These are phyloP conservation scores for Neophaeococcomyces aloes DNA, from an alignment of 2,329 filamentous ascomycete species.

Conservation along the genomic window DNA sequence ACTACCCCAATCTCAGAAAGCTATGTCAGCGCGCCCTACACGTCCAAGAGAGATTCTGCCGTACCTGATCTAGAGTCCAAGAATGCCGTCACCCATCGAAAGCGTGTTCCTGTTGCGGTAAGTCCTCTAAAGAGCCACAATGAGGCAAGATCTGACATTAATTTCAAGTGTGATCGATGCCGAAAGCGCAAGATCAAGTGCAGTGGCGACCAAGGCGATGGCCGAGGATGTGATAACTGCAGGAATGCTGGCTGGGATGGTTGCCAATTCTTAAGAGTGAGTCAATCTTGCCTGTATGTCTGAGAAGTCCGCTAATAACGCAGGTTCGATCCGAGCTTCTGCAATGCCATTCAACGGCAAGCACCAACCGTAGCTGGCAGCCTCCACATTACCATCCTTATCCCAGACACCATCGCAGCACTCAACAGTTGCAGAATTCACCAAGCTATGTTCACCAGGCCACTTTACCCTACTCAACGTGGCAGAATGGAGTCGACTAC, in stretches of 20 bases:
- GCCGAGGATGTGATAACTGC: conserved; percentile 74
- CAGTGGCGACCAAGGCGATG: conserved; percentile 70
- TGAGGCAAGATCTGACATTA: neutral
- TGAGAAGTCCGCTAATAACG: neutral
- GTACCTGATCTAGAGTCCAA: conserved; percentile 20
- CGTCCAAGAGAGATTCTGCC: conserved; percentile 16
- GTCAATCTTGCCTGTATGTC: neutral
- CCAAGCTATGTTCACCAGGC: neutral
- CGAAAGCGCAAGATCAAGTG: conserved; percentile 91
- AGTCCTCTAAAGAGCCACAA: conserved; percentile 7
- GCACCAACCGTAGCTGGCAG: conserved; percentile 6
- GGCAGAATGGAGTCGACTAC: conserved; percentile 4
- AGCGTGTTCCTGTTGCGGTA: conserved; percentile 26
- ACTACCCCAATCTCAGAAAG: conserved; percentile 15
- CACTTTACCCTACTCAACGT: neutral
- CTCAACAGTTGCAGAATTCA: neutral
- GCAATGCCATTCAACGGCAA: conserved; percentile 4
- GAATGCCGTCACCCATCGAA: conserved; percentile 18
- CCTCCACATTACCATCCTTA: conserved; percentile 3
- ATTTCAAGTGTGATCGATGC: conserved; percentile 67
- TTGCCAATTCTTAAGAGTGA: conserved; percentile 73
- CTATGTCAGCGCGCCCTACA: conserved; percentile 13
- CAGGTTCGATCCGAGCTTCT: conserved; percentile 4
- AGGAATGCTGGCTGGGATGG: conserved; percentile 51
- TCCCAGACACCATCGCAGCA: neutral